Evolutionary conservation across 2,329 filamentous ascomycete species (phyloP), one percentile per base, ranked within the genome.

Genomic region (Aspergillus sp.): DNA sequence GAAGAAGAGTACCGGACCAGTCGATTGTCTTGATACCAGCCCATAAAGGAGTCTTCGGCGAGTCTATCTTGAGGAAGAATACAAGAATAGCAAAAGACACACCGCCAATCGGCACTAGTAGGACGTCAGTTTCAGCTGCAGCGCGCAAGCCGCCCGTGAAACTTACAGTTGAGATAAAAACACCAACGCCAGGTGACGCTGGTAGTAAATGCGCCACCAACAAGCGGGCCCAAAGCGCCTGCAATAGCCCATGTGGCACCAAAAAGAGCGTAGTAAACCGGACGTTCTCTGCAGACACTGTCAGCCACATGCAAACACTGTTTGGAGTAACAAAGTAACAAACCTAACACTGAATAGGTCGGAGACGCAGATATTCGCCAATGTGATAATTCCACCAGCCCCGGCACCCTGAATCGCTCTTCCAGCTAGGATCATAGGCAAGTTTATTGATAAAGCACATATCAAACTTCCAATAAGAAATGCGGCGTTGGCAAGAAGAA

Each of bases 381-480:
- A 70, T n/a, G 83, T 81, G 39, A 88, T 80, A 51, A 89, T 73
- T 3, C 86, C 86, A 54, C 86, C 86, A 37, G 83, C 85, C 9
- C 84, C 86, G 41, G 84, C 77, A 64, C 86, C 86, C 67, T 89
- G 86, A 37, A 89, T 76, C 0, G 83, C 82, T 66, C 86, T 76
- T 19, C 83, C 85, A 4, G 79, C 80, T 55, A 89, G 82, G 37
- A 89, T 77, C 82, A 88, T 87, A 27, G 80, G 76, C 64, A 88
- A 83, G 61, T 79, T 85, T 55, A 79, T 77, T 7, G 83, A 77
- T 24, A 86, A 65, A 2, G 80, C 86, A 40, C 83, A 83, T n/a
- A 89, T 75, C 53, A 88, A 71, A 34, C 83, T 86, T 22, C 84
- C 85, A 15, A 86, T 70, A 54, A 89, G 80, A 74, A 89, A 89